Base-by-base conservation (phyloP, 805 yeast genomes). In the Candida succiphila region DNA sequence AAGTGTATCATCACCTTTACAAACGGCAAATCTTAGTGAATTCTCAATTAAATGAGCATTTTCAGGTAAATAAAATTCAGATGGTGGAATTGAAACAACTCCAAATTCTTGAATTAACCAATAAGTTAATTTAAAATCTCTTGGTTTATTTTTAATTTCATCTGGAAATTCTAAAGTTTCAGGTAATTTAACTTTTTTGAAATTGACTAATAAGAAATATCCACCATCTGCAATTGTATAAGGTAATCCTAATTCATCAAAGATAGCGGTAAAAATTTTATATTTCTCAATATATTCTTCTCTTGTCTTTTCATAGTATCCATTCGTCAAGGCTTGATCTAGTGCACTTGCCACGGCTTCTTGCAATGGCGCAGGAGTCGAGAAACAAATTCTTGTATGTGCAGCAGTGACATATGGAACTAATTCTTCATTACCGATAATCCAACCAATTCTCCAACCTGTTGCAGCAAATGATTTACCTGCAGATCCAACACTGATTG, bases 381-480 rank as follows among this genome's bases (percentile, higher is more conserved):
- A 67, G 58, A 92, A 92, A 51, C 95, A 86, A 46, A 92, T 89
- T 58, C 98, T 73, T 2, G 96, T 86, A 58, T 92, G 96, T 0
- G 97, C 97, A 18, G 82, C 72, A 6, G 86, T 69, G 5, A 78
- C 94, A 51, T 83, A 85, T 43, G 80, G 76, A 47, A 92, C 66
- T 43, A 88, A 64, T 21, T 81, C 83, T n/a, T 82, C 67, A 34
- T 83, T 79, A 6, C 96, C 97, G 40, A 88, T 78, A 25, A 89
- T 69, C 94, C 95, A 92, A 35, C 98, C 98, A 34, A 92, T 73
- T 65, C 98, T 78, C 96, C 97, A 92, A 34, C 98, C 98, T 10
- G 98, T 92, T 29, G 95, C 95, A n/a, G 96, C 95, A 63, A 92
- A 92, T 0, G 95, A 77, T 58, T 92, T 92, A 42, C 98, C 98